Evolutionary conservation across 805 yeast genomes (phyloP).

Genomic region (Candida corydali): DNA sequence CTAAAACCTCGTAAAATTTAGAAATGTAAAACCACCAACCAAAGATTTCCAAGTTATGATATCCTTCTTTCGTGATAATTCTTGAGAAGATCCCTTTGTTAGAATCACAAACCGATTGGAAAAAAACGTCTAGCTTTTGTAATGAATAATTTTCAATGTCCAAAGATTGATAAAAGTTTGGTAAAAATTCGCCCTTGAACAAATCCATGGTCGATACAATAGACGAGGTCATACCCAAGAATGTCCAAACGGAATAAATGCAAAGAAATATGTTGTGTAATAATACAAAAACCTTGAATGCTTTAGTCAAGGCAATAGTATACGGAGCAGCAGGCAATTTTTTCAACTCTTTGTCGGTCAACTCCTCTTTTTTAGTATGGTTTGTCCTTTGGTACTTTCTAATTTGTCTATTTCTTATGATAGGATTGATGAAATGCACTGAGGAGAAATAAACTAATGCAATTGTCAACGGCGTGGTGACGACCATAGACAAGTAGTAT

Average conservation of each 20-base stretch:
- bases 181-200: slow-evolving; percentile 11
- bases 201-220: slow-evolving; percentile 37
- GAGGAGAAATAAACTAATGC: slow-evolving; percentile 55
- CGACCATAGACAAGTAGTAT: slow-evolving; percentile 43
- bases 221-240: slow-evolving; percentile 56
- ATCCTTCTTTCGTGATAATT: slow-evolving; percentile 13
- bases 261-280: slow-evolving; percentile 61
- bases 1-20: slow-evolving; percentile 68
- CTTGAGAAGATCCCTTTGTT: slow-evolving; percentile 53
- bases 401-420: slow-evolving; percentile 44
- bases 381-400: slow-evolving; percentile 19
- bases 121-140: slow-evolving; percentile 36
- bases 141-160: slow-evolving; percentile 1
- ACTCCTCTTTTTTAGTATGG: background rate
- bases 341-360: slow-evolving; percentile 21
- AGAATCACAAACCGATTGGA: slow-evolving; percentile 59
- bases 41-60: slow-evolving; percentile 45
- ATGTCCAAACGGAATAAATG: slow-evolving; percentile 68
- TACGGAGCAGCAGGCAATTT: slow-evolving; percentile 53
- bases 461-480: slow-evolving; percentile 51
- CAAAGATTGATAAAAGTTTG: slow-evolving; percentile 5
- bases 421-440: slow-evolving; percentile 53
- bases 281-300: slow-evolving; percentile 53
- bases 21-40: slow-evolving; percentile 68
- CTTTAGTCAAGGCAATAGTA: slow-evolving; percentile 36